Percentiles rank a stretch among this genome's conserved stretches.
phyloP scores from a whole-genome alignment of 305 asterid genomes.

The Fraxinus dipetala region DNA sequence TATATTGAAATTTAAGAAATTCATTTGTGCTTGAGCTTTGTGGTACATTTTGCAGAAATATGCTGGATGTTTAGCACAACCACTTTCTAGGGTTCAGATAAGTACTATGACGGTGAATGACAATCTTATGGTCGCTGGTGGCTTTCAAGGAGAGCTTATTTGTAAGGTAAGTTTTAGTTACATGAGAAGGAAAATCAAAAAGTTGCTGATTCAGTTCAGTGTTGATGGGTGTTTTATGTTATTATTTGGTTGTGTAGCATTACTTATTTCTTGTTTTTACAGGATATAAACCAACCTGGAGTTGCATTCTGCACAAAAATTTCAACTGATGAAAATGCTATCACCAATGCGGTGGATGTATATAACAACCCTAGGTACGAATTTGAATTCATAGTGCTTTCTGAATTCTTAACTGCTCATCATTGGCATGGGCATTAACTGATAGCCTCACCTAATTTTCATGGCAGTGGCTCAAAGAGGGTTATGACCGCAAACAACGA shows the following conservation, averaged over 20 bases:
- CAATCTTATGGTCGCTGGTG: conserved; percentile 77
- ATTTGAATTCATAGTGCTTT: background rate
- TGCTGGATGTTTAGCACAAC: conserved; percentile 54
- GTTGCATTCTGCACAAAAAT: conserved; percentile 69
- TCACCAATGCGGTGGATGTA: conserved; percentile 75
- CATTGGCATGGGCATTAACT: background rate
- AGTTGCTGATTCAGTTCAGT: background rate
- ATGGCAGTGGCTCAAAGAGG: conserved; percentile 55
- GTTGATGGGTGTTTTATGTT: background rate
- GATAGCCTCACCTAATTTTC: too few relatives aligned
- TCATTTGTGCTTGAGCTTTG: conserved; percentile 13
- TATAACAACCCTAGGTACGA: conserved; percentile 40
- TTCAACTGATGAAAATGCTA: conserved; percentile 63
- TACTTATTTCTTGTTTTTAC: conserved; percentile 18
- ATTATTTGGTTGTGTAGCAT: background rate
- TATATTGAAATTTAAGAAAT: background rate
- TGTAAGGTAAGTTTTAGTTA: conserved; percentile 58
- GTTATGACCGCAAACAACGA: conserved; percentile 75
- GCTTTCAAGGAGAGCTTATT: conserved; percentile 82
- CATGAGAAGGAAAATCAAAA: background rate
- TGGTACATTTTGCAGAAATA: conserved; percentile 41
- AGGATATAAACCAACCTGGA: conserved; percentile 63
- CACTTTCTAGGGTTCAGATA: conserved; percentile 69
- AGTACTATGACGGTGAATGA: conserved; percentile 78
- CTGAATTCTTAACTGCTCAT: background rate